Percentiles rank a stretch among this genome's conserved stretches.
Conservation (phyloP, 192 early-diverging fungal genomes). For the Oehlia diaphana region DNA sequence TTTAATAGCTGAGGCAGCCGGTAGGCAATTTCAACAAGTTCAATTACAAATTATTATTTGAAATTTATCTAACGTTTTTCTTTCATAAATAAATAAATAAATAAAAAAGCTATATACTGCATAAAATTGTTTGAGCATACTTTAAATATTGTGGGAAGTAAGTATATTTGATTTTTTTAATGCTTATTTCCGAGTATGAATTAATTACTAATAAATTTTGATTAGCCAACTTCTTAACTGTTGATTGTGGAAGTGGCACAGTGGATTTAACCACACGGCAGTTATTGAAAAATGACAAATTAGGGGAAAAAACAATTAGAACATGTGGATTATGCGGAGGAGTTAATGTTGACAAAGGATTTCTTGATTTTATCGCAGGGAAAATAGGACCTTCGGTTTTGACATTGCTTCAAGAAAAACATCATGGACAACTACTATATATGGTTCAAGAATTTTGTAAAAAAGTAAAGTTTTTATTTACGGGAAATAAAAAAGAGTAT, state of each 20-base stretch:
- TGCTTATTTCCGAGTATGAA: not conserved
- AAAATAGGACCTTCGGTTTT: not conserved
- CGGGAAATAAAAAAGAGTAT: not conserved
- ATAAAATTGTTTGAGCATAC: not conserved
- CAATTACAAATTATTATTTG: not conserved
- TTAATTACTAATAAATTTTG: not conserved
- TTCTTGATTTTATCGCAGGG: not conserved
- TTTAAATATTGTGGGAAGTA: not conserved
- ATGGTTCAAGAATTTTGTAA: conserved; percentile 17
- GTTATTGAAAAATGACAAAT: not conserved
- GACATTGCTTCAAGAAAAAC: not conserved
- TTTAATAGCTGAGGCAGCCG: not conserved
- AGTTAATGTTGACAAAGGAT: conserved; percentile 20
- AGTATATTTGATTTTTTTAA: not conserved
- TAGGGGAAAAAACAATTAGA: conserved; percentile 7
- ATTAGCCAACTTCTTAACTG: conserved; percentile 16
- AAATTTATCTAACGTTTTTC: not conserved
- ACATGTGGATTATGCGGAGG: conserved; percentile 7
- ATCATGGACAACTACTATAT: conserved; percentile 21
- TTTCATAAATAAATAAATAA: too few species aligned
- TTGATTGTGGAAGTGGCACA: conserved; percentile 33
- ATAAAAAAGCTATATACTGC: not conserved
- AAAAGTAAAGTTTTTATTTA: conserved; percentile 8
- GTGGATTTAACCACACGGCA: conserved; percentile 35
- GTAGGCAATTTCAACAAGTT: not conserved